A percentile compares a stretch with the other conserved stretches of the same genome.
Evolutionary conservation across 371 early-diverging fungal genomes (phyloP).

Genomic region (Mortierella sp.): DNA sequence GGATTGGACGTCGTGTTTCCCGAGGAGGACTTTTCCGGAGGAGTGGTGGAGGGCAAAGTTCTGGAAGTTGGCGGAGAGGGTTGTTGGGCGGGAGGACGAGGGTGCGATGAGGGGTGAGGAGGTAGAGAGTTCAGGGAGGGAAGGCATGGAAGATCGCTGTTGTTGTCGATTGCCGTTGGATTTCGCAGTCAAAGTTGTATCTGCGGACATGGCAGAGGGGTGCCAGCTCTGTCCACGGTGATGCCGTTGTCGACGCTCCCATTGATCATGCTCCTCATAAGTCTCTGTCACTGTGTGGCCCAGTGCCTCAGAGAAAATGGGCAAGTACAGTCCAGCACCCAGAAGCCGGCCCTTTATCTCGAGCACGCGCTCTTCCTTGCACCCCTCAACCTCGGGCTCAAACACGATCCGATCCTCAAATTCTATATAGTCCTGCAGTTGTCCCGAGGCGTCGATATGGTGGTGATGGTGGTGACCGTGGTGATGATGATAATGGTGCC

Average conservation of each 20-base stretch:
- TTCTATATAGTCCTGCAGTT: background rate
- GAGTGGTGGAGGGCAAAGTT: slow-evolving; percentile 44
- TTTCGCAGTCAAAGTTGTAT: background rate
- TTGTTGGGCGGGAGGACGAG: slow-evolving; percentile 27
- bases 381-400: slow-evolving; percentile 18
- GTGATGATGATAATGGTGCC: slow-evolving; percentile 7
- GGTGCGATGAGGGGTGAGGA: background rate
- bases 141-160: background rate
- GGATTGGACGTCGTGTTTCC: slow-evolving; percentile 28
- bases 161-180: background rate
- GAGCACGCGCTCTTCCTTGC: slow-evolving; percentile 27
- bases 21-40: slow-evolving; percentile 39
- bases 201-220: background rate
- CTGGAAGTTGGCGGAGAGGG: slow-evolving; percentile 37
- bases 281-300: slow-evolving; percentile 33
- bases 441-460: background rate
- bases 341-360: slow-evolving; percentile 35
- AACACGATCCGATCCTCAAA: slow-evolving; percentile 31
- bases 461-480: background rate
- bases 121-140: background rate
- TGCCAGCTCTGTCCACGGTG: slow-evolving; percentile 13
- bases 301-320: slow-evolving; percentile 47
- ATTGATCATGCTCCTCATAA: slow-evolving; percentile 46
- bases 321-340: slow-evolving; percentile 38
- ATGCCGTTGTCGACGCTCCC: slow-evolving; percentile 33